Conservation (phyloP, 2,329 filamentous ascomycete species). For the Neonectria coccinea region DNA sequence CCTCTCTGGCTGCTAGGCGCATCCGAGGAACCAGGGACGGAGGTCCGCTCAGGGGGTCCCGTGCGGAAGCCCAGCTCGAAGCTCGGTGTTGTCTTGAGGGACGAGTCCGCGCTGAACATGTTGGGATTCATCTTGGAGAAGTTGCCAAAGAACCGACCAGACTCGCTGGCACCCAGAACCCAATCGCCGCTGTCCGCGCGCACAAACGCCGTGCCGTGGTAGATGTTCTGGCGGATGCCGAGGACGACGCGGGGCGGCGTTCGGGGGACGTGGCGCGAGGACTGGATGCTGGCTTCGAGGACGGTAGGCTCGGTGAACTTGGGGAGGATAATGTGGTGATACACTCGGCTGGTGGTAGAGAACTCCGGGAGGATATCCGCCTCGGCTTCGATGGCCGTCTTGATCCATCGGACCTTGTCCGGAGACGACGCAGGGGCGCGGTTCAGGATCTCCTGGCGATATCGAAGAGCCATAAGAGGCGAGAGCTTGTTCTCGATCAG, state of each 20-base stretch:
- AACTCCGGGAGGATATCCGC: slow-evolving; percentile 54
- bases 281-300: slow-evolving; percentile 52
- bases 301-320: slow-evolving; percentile 48
- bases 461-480: slow-evolving; percentile 52
- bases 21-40: slow-evolving; percentile 28
- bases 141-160: slow-evolving; percentile 49
- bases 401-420: slow-evolving; percentile 39
- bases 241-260: slow-evolving; percentile 47
- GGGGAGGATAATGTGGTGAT: slow-evolving; percentile 49
- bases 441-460: slow-evolving; percentile 55
- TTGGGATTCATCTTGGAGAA: slow-evolving; percentile 48
- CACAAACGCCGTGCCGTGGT: slow-evolving; percentile 52
- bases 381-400: slow-evolving; percentile 41
- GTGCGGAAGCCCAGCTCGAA: slow-evolving; percentile 57
- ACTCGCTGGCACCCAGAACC: slow-evolving; percentile 44
- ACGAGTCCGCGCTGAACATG: slow-evolving; percentile 47
- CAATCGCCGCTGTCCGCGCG: slow-evolving; percentile 58
- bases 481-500: slow-evolving; percentile 54
- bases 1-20: slow-evolving; percentile 47
- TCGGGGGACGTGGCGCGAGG: slow-evolving; percentile 33
- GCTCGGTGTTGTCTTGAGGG: slow-evolving; percentile 49
- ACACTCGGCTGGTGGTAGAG: slow-evolving; percentile 52
- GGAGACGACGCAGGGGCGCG: slow-evolving; percentile 28
- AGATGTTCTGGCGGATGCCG: slow-evolving; percentile 50
- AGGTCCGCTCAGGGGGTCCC: slow-evolving; percentile 30